These are phyloP conservation scores for Saccharomyces hybrid DNA, from an alignment of 1,139 yeast genomes.

Conservation along the genomic window DNA sequence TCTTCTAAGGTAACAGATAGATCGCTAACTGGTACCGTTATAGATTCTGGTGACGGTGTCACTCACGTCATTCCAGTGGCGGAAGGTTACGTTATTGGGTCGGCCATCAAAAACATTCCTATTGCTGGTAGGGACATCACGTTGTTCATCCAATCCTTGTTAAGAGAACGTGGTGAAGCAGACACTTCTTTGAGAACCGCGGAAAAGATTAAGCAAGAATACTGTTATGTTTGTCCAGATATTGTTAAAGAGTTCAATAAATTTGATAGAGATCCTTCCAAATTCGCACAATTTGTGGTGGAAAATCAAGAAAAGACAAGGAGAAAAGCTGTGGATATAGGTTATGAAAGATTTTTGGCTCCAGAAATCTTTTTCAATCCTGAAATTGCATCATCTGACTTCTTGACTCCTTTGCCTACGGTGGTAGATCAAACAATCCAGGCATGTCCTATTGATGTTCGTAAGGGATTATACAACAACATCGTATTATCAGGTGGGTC, in stretches of 20 bases:
- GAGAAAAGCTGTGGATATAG: slow-evolving; percentile 72
- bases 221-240: slow-evolving; percentile 95
- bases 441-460: slow-evolving; percentile 93
- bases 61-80: slow-evolving; percentile 99
- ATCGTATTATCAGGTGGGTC: slow-evolving; percentile 96
- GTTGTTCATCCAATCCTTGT: slow-evolving; percentile 79
- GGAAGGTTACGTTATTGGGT: slow-evolving; percentile 96
- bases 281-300: slow-evolving; percentile 87
- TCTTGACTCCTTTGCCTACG: slow-evolving; percentile 88
- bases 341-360: slow-evolving; percentile 94
- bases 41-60: slow-evolving; percentile 96
- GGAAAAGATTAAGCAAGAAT: slow-evolving; percentile 91
- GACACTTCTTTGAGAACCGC: slow-evolving; percentile 95
- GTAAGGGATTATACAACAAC: slow-evolving; percentile 91
- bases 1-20: slow-evolving; percentile 91
- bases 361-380: slow-evolving; percentile 98
- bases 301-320: slow-evolving; percentile 71
- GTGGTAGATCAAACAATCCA: slow-evolving; percentile 95
- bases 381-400: slow-evolving; percentile 92
- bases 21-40: slow-evolving; percentile 95
- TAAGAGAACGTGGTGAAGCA: slow-evolving; percentile 94
- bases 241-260: slow-evolving; percentile 93
- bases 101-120: slow-evolving; percentile 94
- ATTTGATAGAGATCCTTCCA: slow-evolving; percentile 89
- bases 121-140: slow-evolving; percentile 98